Evolutionary conservation across 805 yeast genomes (phyloP).

Genomic region (Wickerhamiella lipophila): DNA sequence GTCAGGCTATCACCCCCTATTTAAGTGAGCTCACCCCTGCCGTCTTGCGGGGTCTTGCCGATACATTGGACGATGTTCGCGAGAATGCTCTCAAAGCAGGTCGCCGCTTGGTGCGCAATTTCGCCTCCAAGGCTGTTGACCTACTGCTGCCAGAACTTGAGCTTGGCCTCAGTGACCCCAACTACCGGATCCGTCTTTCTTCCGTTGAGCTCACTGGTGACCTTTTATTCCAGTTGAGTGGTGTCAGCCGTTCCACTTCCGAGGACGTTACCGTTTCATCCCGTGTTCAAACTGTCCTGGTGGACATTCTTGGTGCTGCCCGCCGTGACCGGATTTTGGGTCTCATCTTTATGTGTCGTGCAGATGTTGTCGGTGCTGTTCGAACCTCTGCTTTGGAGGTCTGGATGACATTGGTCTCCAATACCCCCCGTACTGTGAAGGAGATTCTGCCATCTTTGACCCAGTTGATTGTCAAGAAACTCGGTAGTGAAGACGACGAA

Average conservation of each 20-base stretch:
- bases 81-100: constrained; percentile 89
- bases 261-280: constrained; percentile 6
- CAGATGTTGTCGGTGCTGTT: constrained; percentile 78
- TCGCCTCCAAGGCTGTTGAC: constrained; percentile 87
- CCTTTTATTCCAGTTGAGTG: constrained; percentile 83
- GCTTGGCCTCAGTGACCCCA: constrained; percentile 68
- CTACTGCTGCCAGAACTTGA: constrained; percentile 88
- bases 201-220: constrained; percentile 95
- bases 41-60: constrained; percentile 82
- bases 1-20: constrained; percentile 79
- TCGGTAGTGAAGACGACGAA: constrained; percentile 68
- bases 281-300: constrained; percentile 14
- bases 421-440: constrained; percentile 88
- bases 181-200: constrained; percentile 77
- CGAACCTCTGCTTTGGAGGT: constrained; percentile 83
- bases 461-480: constrained; percentile 60
- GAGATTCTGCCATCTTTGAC: constrained; percentile 81
- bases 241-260: constrained; percentile 38
- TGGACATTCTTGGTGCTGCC: constrained; percentile 71
- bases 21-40: constrained; percentile 80
- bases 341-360: constrained; percentile 83
- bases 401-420: constrained; percentile 93
- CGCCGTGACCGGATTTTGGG: constrained; percentile 81
- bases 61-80: constrained; percentile 69
- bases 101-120: constrained; percentile 76